These are phyloP conservation scores for Penicillium angulare DNA, from an alignment of 495 filamentous ascomycete species.

Conservation along the genomic window DNA sequence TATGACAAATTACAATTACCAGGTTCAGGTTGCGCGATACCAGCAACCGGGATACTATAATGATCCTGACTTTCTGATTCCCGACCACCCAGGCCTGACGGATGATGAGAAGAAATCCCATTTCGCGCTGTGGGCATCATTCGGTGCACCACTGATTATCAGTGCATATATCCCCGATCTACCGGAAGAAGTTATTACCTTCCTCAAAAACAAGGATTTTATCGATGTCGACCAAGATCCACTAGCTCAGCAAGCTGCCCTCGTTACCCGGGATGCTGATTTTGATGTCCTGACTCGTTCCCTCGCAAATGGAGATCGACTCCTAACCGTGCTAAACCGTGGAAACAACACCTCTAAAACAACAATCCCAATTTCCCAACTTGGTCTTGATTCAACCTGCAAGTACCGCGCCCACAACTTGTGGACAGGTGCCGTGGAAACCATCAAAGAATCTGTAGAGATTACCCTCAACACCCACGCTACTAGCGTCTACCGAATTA, in stretches of 20 bases:
- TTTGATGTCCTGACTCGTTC: slow-evolving; percentile 34
- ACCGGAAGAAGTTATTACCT: slow-evolving; percentile 27
- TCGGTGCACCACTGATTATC: slow-evolving; percentile 40
- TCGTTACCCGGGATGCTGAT: slow-evolving; percentile 32
- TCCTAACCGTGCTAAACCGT: slow-evolving; percentile 33
- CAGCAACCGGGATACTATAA: slow-evolving; percentile 44
- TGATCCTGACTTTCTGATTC: slow-evolving; percentile 45
- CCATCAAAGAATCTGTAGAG: slow-evolving; percentile 11
- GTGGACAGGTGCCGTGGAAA: slow-evolving; percentile 10
- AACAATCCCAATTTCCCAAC: slow-evolving; percentile 14
- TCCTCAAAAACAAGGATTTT: slow-evolving; percentile 35
- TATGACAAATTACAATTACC: slow-evolving; percentile 40
- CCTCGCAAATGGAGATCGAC: slow-evolving; percentile 28
- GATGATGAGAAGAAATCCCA: slow-evolving; percentile 39
- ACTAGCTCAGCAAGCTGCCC: slow-evolving; percentile 38
- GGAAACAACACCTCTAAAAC: slow-evolving; percentile 17
- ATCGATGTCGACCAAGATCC: slow-evolving; percentile 42
- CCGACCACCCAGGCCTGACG: slow-evolving; percentile 35
- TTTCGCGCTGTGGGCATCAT: slow-evolving; percentile 42
- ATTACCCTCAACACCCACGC: slow-evolving; percentile 28
- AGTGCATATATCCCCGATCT: slow-evolving; percentile 39
- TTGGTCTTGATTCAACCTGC: slow-evolving; percentile 24
- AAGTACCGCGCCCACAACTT: slow-evolving; percentile 23
- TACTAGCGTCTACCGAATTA: slow-evolving; percentile 27
- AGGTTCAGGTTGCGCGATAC: slow-evolving; percentile 38